Conservation (phyloP, 2,329 filamentous ascomycete species). For the Periconia macrospinosa region DNA sequence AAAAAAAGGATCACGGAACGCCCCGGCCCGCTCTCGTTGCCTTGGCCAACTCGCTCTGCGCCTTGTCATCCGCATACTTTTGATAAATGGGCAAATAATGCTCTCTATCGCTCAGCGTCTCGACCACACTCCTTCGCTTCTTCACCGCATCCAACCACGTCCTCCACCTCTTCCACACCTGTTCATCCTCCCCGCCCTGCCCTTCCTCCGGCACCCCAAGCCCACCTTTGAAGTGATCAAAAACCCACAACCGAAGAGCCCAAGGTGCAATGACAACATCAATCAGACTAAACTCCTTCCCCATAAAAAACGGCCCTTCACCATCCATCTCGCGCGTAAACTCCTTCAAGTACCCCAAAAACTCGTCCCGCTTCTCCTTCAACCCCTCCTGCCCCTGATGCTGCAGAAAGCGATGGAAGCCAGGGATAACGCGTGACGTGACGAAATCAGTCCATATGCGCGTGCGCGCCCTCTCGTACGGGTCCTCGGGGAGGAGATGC, state of each 20-base stretch:
- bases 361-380: conserved; percentile 59
- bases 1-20: conserved; percentile 56
- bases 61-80: conserved; percentile 50
- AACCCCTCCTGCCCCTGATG: conserved; percentile 42
- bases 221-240: conserved; percentile 72
- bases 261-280: conserved; percentile 74
- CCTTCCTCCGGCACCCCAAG: conserved; percentile 54
- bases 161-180: conserved; percentile 66
- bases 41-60: conserved; percentile 53
- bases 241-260: conserved; percentile 71
- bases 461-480: conserved; percentile 66
- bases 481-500: conserved; percentile 60
- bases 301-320: conserved; percentile 68
- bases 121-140: conserved; percentile 62
- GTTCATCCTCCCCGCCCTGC: conserved; percentile 56
- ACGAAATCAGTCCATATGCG: conserved; percentile 77
- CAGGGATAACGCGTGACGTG: conserved; percentile 66
- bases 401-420: conserved; percentile 64
- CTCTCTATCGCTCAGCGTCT: conserved; percentile 69
- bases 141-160: conserved; percentile 65
- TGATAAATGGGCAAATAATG: conserved; percentile 70
- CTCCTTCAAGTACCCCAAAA: conserved; percentile 61
- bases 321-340: conserved; percentile 65
- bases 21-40: conserved; percentile 60
- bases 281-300: conserved; percentile 64